Percentiles rank a stretch among this genome's conserved stretches.
Evolutionary conservation across 2,329 filamentous ascomycete genomes (phyloP).

Genomic region (Metarhizium brunneum): DNA sequence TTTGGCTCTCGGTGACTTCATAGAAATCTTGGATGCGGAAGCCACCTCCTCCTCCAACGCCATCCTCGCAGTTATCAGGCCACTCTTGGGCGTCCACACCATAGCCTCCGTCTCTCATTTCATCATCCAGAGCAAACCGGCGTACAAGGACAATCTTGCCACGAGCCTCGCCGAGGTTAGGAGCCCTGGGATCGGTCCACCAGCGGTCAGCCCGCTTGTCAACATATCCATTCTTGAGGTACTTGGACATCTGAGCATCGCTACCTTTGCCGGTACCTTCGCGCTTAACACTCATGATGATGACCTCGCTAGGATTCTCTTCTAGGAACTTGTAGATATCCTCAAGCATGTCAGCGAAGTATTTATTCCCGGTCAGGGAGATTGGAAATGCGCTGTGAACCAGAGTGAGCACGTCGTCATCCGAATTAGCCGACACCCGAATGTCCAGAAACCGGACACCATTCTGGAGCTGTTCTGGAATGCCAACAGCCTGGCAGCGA

Average conservation of each 20-base stretch:
- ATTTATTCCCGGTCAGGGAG: slow-evolving; percentile 70
- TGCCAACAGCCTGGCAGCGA: slow-evolving; percentile 76
- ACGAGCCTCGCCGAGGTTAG: slow-evolving; percentile 67
- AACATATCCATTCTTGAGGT: slow-evolving; percentile 66
- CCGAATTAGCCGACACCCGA: slow-evolving; percentile 50
- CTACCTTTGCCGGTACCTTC: slow-evolving; percentile 76
- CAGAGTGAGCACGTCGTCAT: slow-evolving; percentile 62
- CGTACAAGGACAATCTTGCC: slow-evolving; percentile 79
- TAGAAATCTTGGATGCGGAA: slow-evolving; percentile 93
- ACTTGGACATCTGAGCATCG: slow-evolving; percentile 67
- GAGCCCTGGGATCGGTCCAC: slow-evolving; percentile 71
- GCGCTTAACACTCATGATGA: slow-evolving; percentile 83
- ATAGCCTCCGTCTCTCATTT: slow-evolving; percentile 39
- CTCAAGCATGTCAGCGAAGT: slow-evolving; percentile 64
- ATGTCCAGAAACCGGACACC: slow-evolving; percentile 94
- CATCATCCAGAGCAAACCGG: slow-evolving; percentile 60
- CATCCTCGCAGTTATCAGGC: slow-evolving; percentile 83
- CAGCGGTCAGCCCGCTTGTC: slow-evolving; percentile 49
- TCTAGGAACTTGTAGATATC: slow-evolving; percentile 68
- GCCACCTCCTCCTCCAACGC: slow-evolving; percentile 57
- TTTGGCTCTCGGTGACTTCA: slow-evolving; percentile 65
- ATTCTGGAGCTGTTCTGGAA: slow-evolving; percentile 72
- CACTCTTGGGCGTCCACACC: slow-evolving; percentile 58
- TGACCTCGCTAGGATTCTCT: slow-evolving; percentile 66
- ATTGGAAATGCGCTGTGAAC: slow-evolving; percentile 90